Base-by-base conservation (phyloP, 75 land plant genomes). In the Pinus tabuliformis region DNA sequence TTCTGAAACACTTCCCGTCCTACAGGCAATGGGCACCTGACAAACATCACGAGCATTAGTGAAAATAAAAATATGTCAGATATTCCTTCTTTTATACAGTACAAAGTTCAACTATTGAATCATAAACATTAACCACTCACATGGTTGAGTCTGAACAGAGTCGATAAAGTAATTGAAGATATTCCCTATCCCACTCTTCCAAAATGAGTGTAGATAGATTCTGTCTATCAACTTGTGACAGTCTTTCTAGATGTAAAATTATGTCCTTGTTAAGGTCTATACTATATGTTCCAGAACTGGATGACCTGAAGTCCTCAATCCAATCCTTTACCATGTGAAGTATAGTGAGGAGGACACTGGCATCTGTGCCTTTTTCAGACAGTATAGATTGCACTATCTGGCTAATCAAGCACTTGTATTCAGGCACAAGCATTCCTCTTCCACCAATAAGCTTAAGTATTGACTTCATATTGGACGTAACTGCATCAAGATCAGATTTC, bases 121-220 rank as follows among this genome's bases (percentile, higher is more conserved):
- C 59, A 45, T 57, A 75, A 58, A 59, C 28, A 56, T 17, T 36
- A 56, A 82, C 36, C 18, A 78, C 88, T 79, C 82, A 97, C 99
- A 86, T 97, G 81, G 78, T 88, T 73, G 92, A 77, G 78, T 97
- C 96, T 52, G 98, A 94, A 82, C 99, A 97, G 37, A 93, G 76
- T 70, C 89, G 92, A 87, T 93, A 89, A 39, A 97, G 96, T 63
- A 97, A 89, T 26, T 92, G 84, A 56, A 97, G 87, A 83, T 91
- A 97, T 75, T 91, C 93, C 49, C 45, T 62, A 65, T 97, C 99
- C 99, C 98, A 97, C 76, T 95, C 99, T 76, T 95, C 96, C 39
- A 89, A 33, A 36, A 79, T 80, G 81, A 76, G 72, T 96, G 90
- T 66, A 93, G 95, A 81, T 20, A 85, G 80, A 15, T 85, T 75